Evolutionary conservation across 2,329 filamentous ascomycete species (phyloP).

Genomic region (Trichoderma hamatum): DNA sequence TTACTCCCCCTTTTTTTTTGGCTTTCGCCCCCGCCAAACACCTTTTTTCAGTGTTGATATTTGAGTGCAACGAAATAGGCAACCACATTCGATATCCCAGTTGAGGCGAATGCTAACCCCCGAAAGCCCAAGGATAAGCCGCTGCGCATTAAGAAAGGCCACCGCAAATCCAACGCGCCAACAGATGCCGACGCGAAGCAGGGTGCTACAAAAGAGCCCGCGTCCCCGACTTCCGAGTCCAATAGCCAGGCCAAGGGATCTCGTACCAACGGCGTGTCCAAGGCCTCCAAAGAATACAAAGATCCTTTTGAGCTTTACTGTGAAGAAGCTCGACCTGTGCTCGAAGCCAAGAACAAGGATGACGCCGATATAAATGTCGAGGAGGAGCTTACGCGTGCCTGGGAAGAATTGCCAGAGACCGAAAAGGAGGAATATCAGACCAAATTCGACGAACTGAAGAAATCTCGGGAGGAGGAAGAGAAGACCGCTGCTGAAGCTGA

Average conservation of each 20-base stretch:
- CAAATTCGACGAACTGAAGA: constrained; percentile 37
- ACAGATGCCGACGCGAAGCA: constrained; percentile 49
- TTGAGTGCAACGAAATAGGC: constrained; percentile 41
- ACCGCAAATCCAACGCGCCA: constrained; percentile 61
- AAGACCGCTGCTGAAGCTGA: constrained; percentile 19
- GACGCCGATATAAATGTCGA: constrained; percentile 47
- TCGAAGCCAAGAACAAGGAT: constrained; percentile 51
- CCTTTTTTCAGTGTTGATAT: constrained; percentile 39
- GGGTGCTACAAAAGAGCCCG: constrained; percentile 51
- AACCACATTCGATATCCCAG: constrained; percentile 37
- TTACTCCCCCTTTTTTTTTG: constrained; percentile 9
- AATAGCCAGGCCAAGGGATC: constrained; percentile 42
- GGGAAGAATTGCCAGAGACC: constrained; percentile 56
- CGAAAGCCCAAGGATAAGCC: constrained; percentile 76
- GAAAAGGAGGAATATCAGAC: constrained; percentile 54
- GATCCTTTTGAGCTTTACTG: constrained; percentile 60
- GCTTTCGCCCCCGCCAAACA: constrained; percentile 11
- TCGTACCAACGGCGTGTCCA: constrained; percentile 47
- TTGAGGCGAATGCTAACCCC: constrained; percentile 43
- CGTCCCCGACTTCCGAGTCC: constrained; percentile 54
- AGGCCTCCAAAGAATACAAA: constrained; percentile 46
- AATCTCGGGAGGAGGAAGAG: constrained; percentile 28
- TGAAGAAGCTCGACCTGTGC: constrained; percentile 50
- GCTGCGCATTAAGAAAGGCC: constrained; percentile 71
- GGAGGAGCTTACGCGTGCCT: constrained; percentile 58